Evolutionary conservation across 1,284 basidiomycete genomes (phyloP).

Genomic region (Trametes versicolor): DNA sequence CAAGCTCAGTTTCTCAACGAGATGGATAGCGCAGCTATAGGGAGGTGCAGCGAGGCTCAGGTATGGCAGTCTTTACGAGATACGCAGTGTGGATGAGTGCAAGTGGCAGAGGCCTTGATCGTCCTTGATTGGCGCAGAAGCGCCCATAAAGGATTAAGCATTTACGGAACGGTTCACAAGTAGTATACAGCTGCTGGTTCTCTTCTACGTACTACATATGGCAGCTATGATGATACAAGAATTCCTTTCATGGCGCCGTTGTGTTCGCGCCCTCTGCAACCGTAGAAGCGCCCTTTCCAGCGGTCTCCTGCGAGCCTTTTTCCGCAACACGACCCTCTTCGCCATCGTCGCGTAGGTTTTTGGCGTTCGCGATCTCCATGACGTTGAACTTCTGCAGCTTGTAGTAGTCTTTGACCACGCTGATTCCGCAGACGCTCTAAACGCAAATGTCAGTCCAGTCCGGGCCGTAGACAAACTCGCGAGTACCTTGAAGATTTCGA

Average conservation of each 20-base stretch:
- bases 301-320: conserved; percentile 8
- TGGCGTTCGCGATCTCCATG: conserved; percentile 65
- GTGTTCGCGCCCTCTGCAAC: neutral
- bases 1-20: neutral
- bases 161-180: no score
- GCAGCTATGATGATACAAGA: neutral
- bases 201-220: neutral
- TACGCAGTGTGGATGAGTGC: neutral
- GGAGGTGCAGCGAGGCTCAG: neutral
- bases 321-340: conserved; percentile 33
- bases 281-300: neutral
- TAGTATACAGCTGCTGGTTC: no score
- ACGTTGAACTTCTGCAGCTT: conserved; percentile 78
- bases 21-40: neutral
- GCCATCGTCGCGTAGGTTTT: conserved; percentile 39
- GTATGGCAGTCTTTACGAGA: neutral
- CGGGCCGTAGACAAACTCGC: no score
- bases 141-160: conserved; percentile 8
- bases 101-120: conserved; percentile 18
- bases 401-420: conserved; percentile 77
- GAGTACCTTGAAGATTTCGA: conserved; percentile 82
- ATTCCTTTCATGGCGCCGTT: neutral
- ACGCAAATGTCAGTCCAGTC: neutral
- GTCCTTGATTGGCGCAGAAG: conserved; percentile 8
- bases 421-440: conserved; percentile 77